Evolutionary conservation across 2,329 filamentous ascomycete genomes (phyloP).

Genomic region (Fusarium sp.): DNA sequence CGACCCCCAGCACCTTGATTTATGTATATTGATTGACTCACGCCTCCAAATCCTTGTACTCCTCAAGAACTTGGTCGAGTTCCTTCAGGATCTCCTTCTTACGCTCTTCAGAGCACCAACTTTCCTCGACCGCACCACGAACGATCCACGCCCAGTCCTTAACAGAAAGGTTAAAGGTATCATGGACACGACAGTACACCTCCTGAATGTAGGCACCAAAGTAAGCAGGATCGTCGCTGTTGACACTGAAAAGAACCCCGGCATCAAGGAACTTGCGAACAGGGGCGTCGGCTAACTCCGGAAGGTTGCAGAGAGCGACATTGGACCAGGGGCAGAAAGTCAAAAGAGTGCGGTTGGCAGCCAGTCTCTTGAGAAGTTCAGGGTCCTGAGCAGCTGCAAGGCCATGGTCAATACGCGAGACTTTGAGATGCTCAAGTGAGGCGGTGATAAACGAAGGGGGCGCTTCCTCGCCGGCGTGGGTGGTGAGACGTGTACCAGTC

Average conservation of each 20-base stretch:
- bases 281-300: conserved; percentile 56
- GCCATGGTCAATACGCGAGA: conserved; percentile 79
- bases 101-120: conserved; percentile 74
- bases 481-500: conserved; percentile 68
- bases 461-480: conserved; percentile 82
- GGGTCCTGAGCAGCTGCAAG: conserved; percentile 72
- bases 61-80: conserved; percentile 47
- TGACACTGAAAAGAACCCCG: conserved; percentile 76
- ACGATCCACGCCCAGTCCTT: conserved; percentile 76
- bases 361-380: conserved; percentile 68
- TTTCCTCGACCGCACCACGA: conserved; percentile 70
- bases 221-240: conserved; percentile 80
- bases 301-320: conserved; percentile 55
- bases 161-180: conserved; percentile 71
- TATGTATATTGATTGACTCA: background rate
- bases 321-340: conserved; percentile 82
- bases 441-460: conserved; percentile 72
- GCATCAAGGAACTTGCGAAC: conserved; percentile 71
- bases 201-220: conserved; percentile 81
- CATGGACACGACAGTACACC: conserved; percentile 79
- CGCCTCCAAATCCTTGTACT: conserved; percentile 24
- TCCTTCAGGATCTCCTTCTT: conserved; percentile 68
- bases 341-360: conserved; percentile 67
- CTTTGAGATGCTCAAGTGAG: conserved; percentile 70
- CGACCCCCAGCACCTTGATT: conserved; percentile 9